Evolutionary conservation across 1,284 basidiomycete species (phyloP), one percentile per base, ranked within the genome.

Genomic region (Lentinus polychrous): DNA sequence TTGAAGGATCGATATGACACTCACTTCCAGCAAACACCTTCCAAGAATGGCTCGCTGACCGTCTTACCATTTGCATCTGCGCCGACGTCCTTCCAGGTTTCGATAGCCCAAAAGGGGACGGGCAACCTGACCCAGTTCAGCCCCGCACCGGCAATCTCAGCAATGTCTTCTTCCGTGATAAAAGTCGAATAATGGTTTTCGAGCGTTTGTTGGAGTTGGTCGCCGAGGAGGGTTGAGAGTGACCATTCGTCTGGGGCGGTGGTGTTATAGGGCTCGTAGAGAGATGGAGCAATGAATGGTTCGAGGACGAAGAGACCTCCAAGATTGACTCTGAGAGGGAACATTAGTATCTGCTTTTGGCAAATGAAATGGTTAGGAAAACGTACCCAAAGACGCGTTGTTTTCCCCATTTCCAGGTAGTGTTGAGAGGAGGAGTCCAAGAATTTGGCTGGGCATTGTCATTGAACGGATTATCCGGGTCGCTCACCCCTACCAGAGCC

Each of bases 31-130:
- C 59, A 64, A 8, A 59, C 56, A 31, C 56, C 51, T 20, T 61
- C 59, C 35, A 68, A 50, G 57, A 67, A 69, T 22, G 66, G 66
- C 51, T 69, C 67, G 10, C 51, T 55, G 33, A 60, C 61, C 8
- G 52, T 48, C 18, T 54, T 45, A 8, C 60, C 58, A 15, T 50
- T 53, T 6, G 47, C 52, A 34, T 59, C 56, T 6, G 45, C 45
- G 3, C 63, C 63, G 22, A 65, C 78, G 49, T 74, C 65, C 49
- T 65, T 65, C 58, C 74, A 73, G 22, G 69, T 78, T 62, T 86
- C 81, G 58, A 91, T 81, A 11, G 83, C 83, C 88, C 89, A 92
- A 68, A 78, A 91, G 10, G 81, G 81, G 43, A 92, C 73, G 2
- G 88, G 86, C 40, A 91, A 75, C 34, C 87, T 78, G 37, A 90